Evolutionary conservation across 371 early-diverging fungal genomes (phyloP).

Genomic region (Rhizomucor pusillus): DNA sequence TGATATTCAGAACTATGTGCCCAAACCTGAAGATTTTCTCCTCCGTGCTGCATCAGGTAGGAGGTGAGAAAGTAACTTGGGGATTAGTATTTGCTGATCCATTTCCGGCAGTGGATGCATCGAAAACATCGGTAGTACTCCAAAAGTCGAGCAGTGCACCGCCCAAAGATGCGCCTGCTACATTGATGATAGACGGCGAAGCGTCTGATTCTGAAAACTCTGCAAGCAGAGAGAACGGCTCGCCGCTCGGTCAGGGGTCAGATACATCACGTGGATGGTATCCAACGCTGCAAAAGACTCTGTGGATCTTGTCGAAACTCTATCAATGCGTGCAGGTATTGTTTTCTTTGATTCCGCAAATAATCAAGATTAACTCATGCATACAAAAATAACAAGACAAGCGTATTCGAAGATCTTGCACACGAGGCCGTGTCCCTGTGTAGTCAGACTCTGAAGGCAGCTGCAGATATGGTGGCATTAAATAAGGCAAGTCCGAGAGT

Average conservation of each 20-base stretch:
- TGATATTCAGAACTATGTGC: conserved; percentile 76
- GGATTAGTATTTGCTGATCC: conserved; percentile 1
- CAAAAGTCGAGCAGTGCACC: conserved; percentile 8
- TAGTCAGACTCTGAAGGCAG: conserved; percentile 53
- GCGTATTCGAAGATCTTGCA: conserved; percentile 80
- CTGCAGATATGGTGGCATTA: conserved; percentile 41
- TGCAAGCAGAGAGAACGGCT: conserved; percentile 21
- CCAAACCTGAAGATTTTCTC: conserved; percentile 67
- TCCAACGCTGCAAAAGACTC: conserved; percentile 76
- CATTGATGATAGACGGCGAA: conserved; percentile 33
- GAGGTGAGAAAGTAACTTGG: not conserved
- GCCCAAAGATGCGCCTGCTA: conserved; percentile 23
- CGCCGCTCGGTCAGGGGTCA: conserved; percentile 27
- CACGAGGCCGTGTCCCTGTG: conserved; percentile 81
- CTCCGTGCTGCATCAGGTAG: conserved; percentile 5
- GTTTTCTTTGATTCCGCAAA: not conserved
- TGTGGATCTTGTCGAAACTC: conserved; percentile 79
- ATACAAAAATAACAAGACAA: conserved; percentile 27
- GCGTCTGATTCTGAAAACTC: conserved; percentile 18
- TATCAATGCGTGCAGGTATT: conserved; percentile 71
- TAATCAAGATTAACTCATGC: not conserved
- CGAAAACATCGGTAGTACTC: conserved; percentile 27
- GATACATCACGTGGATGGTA: conserved; percentile 70
- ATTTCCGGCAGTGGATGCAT: not conserved
- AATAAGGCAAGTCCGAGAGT: conserved; percentile 23